A percentile compares a stretch with the other conserved stretches of the same genome.
Conservation (phyloP, 2,329 filamentous ascomycete genomes). For the Nemania sp. region DNA sequence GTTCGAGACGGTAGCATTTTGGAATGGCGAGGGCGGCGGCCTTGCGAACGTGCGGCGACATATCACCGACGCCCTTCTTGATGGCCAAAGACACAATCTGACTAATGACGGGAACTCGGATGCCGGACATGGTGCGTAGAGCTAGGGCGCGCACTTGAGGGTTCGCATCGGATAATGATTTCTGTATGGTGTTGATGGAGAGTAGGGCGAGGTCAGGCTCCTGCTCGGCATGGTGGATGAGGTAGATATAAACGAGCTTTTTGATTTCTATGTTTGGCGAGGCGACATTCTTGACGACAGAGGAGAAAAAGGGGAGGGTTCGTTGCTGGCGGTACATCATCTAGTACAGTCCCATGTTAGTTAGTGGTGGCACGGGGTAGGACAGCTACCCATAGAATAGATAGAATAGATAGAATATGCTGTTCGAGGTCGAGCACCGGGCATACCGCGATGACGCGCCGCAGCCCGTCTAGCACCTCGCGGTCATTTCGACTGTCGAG, state of each 20-base stretch:
- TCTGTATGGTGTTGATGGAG: conserved; percentile 99
- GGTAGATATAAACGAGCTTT: conserved; percentile 98
- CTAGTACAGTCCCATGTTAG: conserved; percentile 59
- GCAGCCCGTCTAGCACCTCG: conserved; percentile 91
- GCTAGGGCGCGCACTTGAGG: conserved; percentile 92
- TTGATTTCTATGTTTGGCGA: conserved; percentile 95
- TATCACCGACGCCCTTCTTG: conserved; percentile 91
- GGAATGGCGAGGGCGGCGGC: conserved; percentile 93
- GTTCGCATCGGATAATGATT: conserved; percentile 92
- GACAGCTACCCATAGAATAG: not conserved
- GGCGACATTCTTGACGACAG: conserved; percentile 96
- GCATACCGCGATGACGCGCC: conserved; percentile 85
- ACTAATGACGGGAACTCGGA: conserved; percentile 96
- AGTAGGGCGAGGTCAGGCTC: conserved; percentile 95
- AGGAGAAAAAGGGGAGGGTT: conserved; percentile 94
- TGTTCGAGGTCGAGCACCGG: conserved; percentile 46
- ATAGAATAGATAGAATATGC: not conserved
- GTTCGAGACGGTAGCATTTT: conserved; percentile 94
- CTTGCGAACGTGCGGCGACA: conserved; percentile 93
- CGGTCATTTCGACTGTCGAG: conserved; percentile 93
- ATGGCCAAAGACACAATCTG: conserved; percentile 97
- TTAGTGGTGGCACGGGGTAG: conserved; percentile 23
- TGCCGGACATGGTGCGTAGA: conserved; percentile 95
- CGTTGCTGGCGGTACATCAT: conserved; percentile 95
- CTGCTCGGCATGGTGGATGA: conserved; percentile 94